Evolutionary conservation across 306 rosid genomes (phyloP), one percentile per base, ranked within the genome.

Genomic region (Vachellia pachyceras): DNA sequence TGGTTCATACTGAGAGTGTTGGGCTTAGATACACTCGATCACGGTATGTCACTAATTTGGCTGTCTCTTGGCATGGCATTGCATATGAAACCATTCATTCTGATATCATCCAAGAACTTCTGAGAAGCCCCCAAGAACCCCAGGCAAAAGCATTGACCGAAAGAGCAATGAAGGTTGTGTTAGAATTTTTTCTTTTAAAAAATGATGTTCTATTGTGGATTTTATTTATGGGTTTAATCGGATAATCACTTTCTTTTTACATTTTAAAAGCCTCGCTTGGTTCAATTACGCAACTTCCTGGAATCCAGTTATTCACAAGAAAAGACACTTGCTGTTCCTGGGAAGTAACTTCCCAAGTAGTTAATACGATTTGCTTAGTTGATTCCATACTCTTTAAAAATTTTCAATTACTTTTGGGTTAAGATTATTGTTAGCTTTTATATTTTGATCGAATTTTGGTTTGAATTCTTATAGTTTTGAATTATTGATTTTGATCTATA

Each of bases 21-120:
- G 88, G 88, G 5, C 95, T 91, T 55, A 58, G 90, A 86, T 84
- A 89, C 37, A 92, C 95, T 5, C 66, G 89, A 64, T 79, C 94
- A 1, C 66, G 84, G 40, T 9, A 81, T 68, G 82, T 79, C 5
- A 25, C 83, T 0, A 91, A 91, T 39, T 82, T 89, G 49, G 95
- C 88, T 23, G 95, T 89, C 54, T 55, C 88, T 40, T 91, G 95
- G 95, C 97, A 91, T 3, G 94, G 94, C 33, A 89, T 89, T 7
- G 89, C 89, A 5, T 83, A 86, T 1, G 89, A 86, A 77, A 80
- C 85, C 33, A 71, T 84, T 71, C 86, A 84, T 58, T 78, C 86
- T 4, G 87, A 87, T 67, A 87, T 87, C 84, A 87, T 87, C 75
- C 90, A 87, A 70, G 90, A 87, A 69, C 87, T 87, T 68, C 80